phyloP scores from a whole-genome alignment of 106 monocot species.

The Agapanthus africanus region DNA sequence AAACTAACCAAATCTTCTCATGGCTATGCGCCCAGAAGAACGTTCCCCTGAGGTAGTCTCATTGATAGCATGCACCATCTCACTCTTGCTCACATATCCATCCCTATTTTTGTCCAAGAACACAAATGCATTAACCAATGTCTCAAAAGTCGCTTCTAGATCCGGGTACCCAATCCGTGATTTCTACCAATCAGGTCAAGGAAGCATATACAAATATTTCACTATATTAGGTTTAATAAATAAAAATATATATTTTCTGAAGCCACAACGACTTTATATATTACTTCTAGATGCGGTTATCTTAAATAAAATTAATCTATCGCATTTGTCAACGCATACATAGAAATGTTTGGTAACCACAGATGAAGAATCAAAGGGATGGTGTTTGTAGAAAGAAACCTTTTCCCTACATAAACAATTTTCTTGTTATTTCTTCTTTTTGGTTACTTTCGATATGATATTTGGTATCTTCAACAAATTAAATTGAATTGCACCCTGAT shows the following conservation, averaged over 20 bases:
- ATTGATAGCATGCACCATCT: slow-evolving; percentile 65
- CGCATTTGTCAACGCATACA: background rate
- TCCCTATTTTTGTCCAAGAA: slow-evolving; percentile 96
- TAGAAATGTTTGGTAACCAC: background rate
- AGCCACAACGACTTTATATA: background rate
- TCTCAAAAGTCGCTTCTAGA: slow-evolving; percentile 58
- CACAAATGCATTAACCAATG: slow-evolving; percentile 72
- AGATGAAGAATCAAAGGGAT: background rate
- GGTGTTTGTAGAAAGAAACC: background rate
- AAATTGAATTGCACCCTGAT: background rate
- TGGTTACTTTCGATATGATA: background rate
- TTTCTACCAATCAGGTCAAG: slow-evolving; percentile 38
- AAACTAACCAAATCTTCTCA: slow-evolving; percentile 68
- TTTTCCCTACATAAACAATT: slow-evolving; percentile 6
- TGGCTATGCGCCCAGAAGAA: slow-evolving; percentile 61
- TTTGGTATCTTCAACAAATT: background rate
- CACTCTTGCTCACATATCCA: slow-evolving; percentile 80
- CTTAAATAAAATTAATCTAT: background rate
- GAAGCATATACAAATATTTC: slow-evolving; percentile 12
- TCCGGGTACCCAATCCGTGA: slow-evolving; percentile 34
- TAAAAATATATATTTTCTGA: too few relatives aligned
- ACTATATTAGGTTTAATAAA: too few relatives aligned
- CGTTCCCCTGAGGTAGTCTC: slow-evolving; percentile 49
- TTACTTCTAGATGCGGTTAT: background rate
- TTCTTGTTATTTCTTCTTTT: too few relatives aligned